Evolutionary conservation across 208 protist species (phyloP), one percentile per base, ranked within the genome.

Genomic region (Entamoeba invadens): DNA sequence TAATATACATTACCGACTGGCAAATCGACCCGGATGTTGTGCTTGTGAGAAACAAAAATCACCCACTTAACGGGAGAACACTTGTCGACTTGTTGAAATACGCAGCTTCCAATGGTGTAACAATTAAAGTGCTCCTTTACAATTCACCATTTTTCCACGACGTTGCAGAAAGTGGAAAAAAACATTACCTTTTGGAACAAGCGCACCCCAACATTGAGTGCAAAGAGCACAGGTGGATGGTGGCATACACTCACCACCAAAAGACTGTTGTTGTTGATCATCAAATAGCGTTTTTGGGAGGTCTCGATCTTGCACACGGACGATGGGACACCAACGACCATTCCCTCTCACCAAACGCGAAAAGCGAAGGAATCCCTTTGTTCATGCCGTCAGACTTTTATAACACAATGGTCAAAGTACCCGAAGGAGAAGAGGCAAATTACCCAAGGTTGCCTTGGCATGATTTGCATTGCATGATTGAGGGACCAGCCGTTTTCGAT

Each of bases 201-300:
- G 38, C 25, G 38, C 31, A 77, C 1, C 8, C 12, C 18, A 77
- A 77, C 5, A 77, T 77, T n/a, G 21, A 77, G 3, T 77, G 57
- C 38, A 42, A 77, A 42, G 25, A n/a, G 6, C 57, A 77, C 38
- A 10, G 21, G 38, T 77, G 57, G 57, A 77, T 77, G 57, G 31
- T 47, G 2, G 44, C n/a, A 25, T 92, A 42, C 44, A 38, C 45
- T 93, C 46, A 94, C 10, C 94, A 72, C 6, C 8, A 96, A 94
- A 96, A 96, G 94, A 93, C 91, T 31, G 68, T 96, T 46, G 57
- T 95, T 31, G 38, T 96, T 0, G 95, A 96, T 93, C 95, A 96
- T 93, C 92, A 95, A 44, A 94, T 96, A 38, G 95, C 94, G 92
- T 96, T 96, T 94, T 44, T 96, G 6, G 95, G 95, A 77, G 95